A percentile compares a stretch with the other conserved stretches of the same genome.
phyloP scores from a whole-genome alignment of 805 yeast genomes.

The Cyberlindnera xylosilytica region DNA sequence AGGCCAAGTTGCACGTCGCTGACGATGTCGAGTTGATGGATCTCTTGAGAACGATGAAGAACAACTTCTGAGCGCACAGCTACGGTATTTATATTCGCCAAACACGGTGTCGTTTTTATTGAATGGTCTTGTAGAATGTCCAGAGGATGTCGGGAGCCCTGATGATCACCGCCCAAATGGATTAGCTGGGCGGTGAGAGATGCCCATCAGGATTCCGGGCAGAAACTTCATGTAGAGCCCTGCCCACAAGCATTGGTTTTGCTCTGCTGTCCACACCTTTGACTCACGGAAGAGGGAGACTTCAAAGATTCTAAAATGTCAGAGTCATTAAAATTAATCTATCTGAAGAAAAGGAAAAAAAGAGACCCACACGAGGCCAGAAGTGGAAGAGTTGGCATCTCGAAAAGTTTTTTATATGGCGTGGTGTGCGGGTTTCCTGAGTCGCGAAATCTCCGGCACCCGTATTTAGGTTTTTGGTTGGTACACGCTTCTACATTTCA shows the following conservation, averaged over 20 bases:
- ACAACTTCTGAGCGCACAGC: slow-evolving; percentile 32
- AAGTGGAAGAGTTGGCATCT: neutral
- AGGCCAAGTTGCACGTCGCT: slow-evolving; percentile 51
- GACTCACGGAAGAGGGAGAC: slow-evolving; percentile 28
- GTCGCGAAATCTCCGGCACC: too few relatives aligned
- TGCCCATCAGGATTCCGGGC: neutral
- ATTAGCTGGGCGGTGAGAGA: too few relatives aligned
- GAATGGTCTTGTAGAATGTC: neutral
- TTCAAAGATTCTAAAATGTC: slow-evolving; percentile 39
- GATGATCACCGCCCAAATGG: too few relatives aligned
- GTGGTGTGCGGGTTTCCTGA: too few relatives aligned
- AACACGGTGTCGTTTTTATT: neutral
- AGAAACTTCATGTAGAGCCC: slow-evolving; percentile 2
- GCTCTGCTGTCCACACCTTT: slow-evolving; percentile 53
- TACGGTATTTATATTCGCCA: neutral
- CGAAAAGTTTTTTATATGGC: slow-evolving; percentile 11
- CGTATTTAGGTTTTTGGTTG: too few relatives aligned
- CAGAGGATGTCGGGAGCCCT: slow-evolving; percentile 8
- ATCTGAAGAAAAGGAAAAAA: slow-evolving; percentile 26
- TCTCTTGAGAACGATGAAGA: slow-evolving; percentile 72
- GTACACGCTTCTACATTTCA: too few relatives aligned
- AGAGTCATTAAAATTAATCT: slow-evolving; percentile 32
- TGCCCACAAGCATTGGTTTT: slow-evolving; percentile 28
- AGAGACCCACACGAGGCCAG: neutral
- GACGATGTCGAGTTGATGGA: slow-evolving; percentile 62